Conservation (phyloP, 192 early-diverging fungal genomes). For the Mycoemilia scoparia region DNA sequence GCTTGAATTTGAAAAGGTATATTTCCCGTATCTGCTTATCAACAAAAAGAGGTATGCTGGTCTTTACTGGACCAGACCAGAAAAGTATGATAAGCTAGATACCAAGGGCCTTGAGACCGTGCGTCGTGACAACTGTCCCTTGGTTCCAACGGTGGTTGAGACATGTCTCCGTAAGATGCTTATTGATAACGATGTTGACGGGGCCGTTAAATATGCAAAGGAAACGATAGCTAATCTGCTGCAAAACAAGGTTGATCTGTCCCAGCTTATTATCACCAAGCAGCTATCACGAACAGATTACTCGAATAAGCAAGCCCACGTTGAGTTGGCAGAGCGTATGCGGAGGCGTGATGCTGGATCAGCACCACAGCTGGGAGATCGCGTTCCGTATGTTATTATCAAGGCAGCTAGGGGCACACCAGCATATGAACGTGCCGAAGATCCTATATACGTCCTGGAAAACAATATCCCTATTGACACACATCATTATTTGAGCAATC, state of each 20-base stretch:
- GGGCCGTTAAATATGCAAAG: slow-evolving; percentile 76
- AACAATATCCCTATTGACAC: slow-evolving; percentile 97
- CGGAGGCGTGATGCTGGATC: slow-evolving; percentile 89
- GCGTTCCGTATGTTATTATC: slow-evolving; percentile 92
- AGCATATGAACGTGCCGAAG: slow-evolving; percentile 95
- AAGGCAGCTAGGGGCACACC: slow-evolving; percentile 69
- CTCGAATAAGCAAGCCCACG: slow-evolving; percentile 86
- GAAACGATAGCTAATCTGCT: slow-evolving; percentile 76
- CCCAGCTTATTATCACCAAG: slow-evolving; percentile 91
- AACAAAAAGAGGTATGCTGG: slow-evolving; percentile 98
- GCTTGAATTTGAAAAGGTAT: slow-evolving; percentile 99
- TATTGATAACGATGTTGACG: slow-evolving; percentile 71
- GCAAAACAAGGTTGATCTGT: slow-evolving; percentile 94
- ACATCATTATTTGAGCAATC: slow-evolving; percentile 91
- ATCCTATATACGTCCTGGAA: slow-evolving; percentile 95
- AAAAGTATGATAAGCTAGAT: slow-evolving; percentile 90
- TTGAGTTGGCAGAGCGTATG: slow-evolving; percentile 92
- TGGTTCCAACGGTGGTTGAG: slow-evolving; percentile 83
- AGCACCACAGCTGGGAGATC: slow-evolving; percentile 86
- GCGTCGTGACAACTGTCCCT: slow-evolving; percentile 82
- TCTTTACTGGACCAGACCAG: slow-evolving; percentile 87
- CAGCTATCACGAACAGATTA: slow-evolving; percentile 90
- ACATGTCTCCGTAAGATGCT: slow-evolving; percentile 79
- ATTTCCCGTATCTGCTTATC: slow-evolving; percentile 91
- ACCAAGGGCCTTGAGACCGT: slow-evolving; percentile 98